Evolutionary conservation across 176 grass and related monocot genomes (phyloP).

Genomic region (Aegilops tauschii): DNA sequence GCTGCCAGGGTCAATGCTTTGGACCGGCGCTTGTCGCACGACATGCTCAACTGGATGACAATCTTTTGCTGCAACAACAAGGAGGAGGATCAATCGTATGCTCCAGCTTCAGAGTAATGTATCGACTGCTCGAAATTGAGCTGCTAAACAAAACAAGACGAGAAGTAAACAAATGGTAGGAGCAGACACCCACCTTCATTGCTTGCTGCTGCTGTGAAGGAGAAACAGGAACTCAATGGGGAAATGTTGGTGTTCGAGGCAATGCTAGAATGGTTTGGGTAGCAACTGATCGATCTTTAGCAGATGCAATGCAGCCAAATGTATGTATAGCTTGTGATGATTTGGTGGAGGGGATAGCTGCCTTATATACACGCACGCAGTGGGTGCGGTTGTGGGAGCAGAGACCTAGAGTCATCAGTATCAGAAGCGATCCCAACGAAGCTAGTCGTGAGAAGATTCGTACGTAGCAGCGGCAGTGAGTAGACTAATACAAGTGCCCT

Average conservation of each 20-base stretch:
- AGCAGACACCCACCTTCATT: conserved; percentile 24
- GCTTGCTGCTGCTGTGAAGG: neutral
- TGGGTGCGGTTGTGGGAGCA: too few relatives aligned
- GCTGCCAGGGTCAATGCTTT: neutral
- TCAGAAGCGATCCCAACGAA: too few relatives aligned
- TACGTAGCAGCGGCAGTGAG: neutral
- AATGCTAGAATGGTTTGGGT: neutral
- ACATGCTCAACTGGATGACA: conserved; percentile 46
- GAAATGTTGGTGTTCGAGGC: neutral
- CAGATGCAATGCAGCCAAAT: too few relatives aligned
- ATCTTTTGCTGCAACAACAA: conserved; percentile 52
- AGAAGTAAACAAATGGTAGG: neutral
- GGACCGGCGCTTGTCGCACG: conserved; percentile 23
- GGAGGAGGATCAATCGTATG: neutral
- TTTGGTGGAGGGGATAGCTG: neutral
- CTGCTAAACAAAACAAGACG: too few relatives aligned
- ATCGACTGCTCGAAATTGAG: neutral
- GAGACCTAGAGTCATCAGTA: neutral
- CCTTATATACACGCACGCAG: conserved; percentile 1
- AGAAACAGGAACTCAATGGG: neutral
- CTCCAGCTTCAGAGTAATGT: neutral
- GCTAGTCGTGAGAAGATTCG: neutral
- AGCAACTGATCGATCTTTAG: neutral
- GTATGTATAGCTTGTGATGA: neutral
- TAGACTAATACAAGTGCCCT: too few relatives aligned